phyloP scores from a whole-genome alignment of 2,329 filamentous ascomycete genomes.

The Penicillium digitatum region DNA sequence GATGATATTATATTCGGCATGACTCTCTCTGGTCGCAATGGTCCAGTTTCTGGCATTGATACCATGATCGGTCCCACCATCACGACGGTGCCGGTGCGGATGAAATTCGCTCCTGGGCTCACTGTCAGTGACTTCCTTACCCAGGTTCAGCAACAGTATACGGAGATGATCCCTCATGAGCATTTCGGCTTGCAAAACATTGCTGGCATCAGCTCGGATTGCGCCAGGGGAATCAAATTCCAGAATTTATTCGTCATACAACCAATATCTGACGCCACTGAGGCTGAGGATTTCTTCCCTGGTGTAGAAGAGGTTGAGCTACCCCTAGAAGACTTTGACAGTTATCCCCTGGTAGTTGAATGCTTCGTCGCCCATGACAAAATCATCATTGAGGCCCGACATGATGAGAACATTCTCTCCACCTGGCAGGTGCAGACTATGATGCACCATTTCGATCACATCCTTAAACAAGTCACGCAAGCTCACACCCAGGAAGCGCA shows the following conservation, averaged over 20 bases:
- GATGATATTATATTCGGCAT: constrained; percentile 12
- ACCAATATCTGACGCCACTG: not conserved
- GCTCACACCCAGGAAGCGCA: too few species aligned
- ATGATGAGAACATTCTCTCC: too few species aligned
- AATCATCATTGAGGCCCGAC: too few species aligned
- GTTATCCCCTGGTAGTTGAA: too few species aligned
- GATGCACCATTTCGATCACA: too few species aligned
- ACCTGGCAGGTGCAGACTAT: too few species aligned
- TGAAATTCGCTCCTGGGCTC: not conserved
- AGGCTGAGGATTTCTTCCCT: too few species aligned
- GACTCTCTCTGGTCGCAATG: constrained; percentile 5
- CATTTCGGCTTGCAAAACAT: constrained; percentile 50
- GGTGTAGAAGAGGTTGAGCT: too few species aligned
- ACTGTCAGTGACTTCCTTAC: constrained; percentile 49
- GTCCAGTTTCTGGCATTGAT: not conserved
- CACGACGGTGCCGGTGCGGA: constrained; percentile 10
- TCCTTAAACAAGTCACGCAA: too few species aligned
- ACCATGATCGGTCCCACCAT: constrained; percentile 6
- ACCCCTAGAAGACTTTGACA: too few species aligned
- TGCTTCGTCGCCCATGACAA: too few species aligned
- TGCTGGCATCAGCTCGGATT: constrained; percentile 47
- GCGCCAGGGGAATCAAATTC: constrained; percentile 36
- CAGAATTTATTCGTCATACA: constrained; percentile 40
- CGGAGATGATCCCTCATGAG: constrained; percentile 56
- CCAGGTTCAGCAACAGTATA: constrained; percentile 51